Conservation (phyloP, 202 grass and related monocot species). For the Bolboschoenoplectus hybrid region DNA sequence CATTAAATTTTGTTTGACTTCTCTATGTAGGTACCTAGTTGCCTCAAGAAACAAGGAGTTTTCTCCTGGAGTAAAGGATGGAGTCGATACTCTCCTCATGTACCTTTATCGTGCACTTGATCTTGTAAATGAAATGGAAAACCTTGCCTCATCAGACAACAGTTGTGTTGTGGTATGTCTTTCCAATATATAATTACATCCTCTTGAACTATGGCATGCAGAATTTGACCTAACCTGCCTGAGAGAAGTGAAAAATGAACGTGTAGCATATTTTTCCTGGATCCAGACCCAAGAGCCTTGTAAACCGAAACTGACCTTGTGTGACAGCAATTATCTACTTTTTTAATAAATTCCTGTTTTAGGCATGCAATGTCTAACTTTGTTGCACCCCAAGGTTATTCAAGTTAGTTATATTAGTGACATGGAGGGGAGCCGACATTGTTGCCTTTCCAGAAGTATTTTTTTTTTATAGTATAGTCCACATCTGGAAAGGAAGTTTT, state of each 20-base stretch:
- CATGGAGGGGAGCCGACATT: not conserved
- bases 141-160: conserved; percentile 87
- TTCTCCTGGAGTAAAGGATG: conserved; percentile 68
- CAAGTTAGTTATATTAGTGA: conserved; percentile 19
- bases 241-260: not conserved
- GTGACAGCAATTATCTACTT: not conserved
- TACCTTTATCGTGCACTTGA: conserved; percentile 95
- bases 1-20: conserved; percentile 32
- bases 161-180: conserved; percentile 80
- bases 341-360: not conserved
- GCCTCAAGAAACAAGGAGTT: conserved; percentile 64
- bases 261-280: conserved; percentile 13
- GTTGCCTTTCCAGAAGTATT: not conserved
- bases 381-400: conserved; percentile 8
- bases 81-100: conserved; percentile 99
- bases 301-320: not conserved
- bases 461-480: not conserved
- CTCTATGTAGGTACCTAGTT: conserved; percentile 69
- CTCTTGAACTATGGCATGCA: conserved; percentile 8
- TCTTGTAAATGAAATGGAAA: conserved; percentile 97
- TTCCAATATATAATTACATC: conserved; percentile 20
- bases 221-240: not conserved
- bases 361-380: not conserved
- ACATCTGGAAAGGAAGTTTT: conserved; percentile 4
- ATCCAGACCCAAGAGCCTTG: not conserved